These are phyloP conservation scores for Waltergamsia citrina DNA, from an alignment of 2,329 filamentous ascomycete genomes.

Conservation along the genomic window DNA sequence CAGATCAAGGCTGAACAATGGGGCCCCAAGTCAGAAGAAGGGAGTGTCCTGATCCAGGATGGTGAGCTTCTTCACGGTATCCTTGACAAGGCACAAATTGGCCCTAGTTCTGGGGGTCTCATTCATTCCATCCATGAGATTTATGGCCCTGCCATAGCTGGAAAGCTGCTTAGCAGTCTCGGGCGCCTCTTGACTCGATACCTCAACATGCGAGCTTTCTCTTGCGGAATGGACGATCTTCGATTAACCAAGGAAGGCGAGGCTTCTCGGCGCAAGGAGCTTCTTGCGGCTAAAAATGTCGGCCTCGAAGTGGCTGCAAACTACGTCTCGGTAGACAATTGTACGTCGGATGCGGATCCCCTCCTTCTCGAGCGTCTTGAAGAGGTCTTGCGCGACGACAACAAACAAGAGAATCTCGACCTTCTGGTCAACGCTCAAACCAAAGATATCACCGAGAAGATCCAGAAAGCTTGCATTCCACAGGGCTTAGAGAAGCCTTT, in stretches of 20 bases:
- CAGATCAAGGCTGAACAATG: slow-evolving; percentile 73
- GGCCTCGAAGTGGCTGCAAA: slow-evolving; percentile 75
- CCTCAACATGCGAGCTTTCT: slow-evolving; percentile 89
- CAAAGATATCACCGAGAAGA: slow-evolving; percentile 61
- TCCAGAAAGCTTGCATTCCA: slow-evolving; percentile 75
- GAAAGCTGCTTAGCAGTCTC: slow-evolving; percentile 79
- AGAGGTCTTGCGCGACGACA: slow-evolving; percentile 82
- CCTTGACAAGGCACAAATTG: slow-evolving; percentile 91
- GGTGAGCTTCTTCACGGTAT: slow-evolving; percentile 87
- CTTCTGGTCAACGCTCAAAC: slow-evolving; percentile 69
- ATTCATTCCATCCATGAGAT: slow-evolving; percentile 90
- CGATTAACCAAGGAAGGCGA: slow-evolving; percentile 77
- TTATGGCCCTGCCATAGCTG: slow-evolving; percentile 80
- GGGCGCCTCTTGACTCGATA: slow-evolving; percentile 84
- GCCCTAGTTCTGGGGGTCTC: slow-evolving; percentile 75
- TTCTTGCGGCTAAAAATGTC: slow-evolving; percentile 57
- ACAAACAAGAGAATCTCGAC: slow-evolving; percentile 86
- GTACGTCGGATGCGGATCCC: slow-evolving; percentile 52
- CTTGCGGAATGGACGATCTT: slow-evolving; percentile 94
- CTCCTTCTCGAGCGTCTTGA: slow-evolving; percentile 73
- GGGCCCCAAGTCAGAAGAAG: slow-evolving; percentile 67
- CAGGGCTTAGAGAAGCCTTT: slow-evolving; percentile 80
- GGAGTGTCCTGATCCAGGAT: slow-evolving; percentile 69
- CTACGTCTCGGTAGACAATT: slow-evolving; percentile 75
- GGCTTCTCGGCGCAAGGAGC: slow-evolving; percentile 53